Base-by-base conservation (phyloP, 371 early-diverging fungal genomes). In the Mucor plumbeus region DNA sequence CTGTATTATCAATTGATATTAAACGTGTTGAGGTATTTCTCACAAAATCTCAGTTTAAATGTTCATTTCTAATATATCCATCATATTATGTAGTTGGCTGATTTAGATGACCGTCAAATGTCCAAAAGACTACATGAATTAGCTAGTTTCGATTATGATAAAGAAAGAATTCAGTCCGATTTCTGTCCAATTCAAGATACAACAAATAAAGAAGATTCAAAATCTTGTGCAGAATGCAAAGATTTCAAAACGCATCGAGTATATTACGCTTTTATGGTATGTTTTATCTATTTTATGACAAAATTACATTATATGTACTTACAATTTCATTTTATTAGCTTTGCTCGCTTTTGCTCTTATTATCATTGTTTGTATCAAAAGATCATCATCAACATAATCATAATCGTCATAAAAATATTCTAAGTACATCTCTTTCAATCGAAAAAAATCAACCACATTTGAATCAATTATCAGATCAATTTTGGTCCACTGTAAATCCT, bases 1-100 rank as follows among this genome's bases (percentile, higher is more conserved):
- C 90, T 5, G 84, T 89, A 33, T 71, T 92, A 19, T 86, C 91
- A 1, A 90, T 92, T 68, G 91, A 92, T 80, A 90, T 91, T 59
- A 83, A 88, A n/a, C 82, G 91, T 48, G 71, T 92, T 19, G 91
- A 91, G 78, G 82, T 91, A 56, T 60, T 31, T 53, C 13, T 10
- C 6, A 31, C 7, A 4, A 26, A 2, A 50, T 5, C 26, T 50
- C 21, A 50, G 50, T 19, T 26, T 26, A 11, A 43, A 26, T 14
- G 26, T 26, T 9, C 11, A 26, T 47, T 59, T 33, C 41, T 41
- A 11, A 47, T 21, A 7, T 19, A 54, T 63, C 11, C 35, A 48
- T 17, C 36, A 21, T 6, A 14, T 35, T 7, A 4, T 38, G 35
- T 59, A 77, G 77, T 35, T 77, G 48, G 63, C 75, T 31, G 77